phyloP scores from a whole-genome alignment of 2,329 filamentous ascomycete genomes.

The Phaeosphaeriaceae sp. region DNA sequence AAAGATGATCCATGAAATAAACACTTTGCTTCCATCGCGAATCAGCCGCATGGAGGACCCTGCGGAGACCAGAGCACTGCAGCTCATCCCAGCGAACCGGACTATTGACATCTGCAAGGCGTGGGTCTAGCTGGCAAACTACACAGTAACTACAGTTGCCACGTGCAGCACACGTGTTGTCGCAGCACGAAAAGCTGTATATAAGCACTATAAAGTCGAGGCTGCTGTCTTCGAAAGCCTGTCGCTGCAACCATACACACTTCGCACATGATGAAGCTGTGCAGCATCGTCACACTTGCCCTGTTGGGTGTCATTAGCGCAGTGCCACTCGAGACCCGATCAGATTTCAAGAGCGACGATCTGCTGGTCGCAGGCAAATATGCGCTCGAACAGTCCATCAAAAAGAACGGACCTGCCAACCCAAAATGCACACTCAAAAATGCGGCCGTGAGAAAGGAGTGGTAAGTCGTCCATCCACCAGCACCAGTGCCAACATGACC shows the following conservation, averaged over 20 bases:
- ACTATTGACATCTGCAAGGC: slow-evolving; percentile 6
- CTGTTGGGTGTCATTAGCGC: slow-evolving; percentile 24
- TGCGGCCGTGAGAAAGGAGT: slow-evolving; percentile 52
- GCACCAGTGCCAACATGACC: background rate
- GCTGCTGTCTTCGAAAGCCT: background rate
- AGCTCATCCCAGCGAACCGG: background rate
- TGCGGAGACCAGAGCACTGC: background rate
- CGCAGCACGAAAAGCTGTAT: background rate
- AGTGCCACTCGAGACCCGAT: slow-evolving; percentile 24
- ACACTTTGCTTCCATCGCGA: background rate
- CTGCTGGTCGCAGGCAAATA: slow-evolving; percentile 42
- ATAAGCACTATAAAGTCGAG: background rate
- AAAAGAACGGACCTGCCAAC: slow-evolving; percentile 27
- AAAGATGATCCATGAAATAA: background rate
- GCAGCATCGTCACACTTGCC: slow-evolving; percentile 15
- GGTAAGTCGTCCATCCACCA: slow-evolving; percentile 35
- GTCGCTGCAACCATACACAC: background rate
- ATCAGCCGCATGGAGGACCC: background rate
- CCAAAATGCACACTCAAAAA: slow-evolving; percentile 49
- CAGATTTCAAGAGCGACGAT: slow-evolving; percentile 37
- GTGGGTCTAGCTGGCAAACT: background rate
- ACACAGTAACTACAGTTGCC: background rate
- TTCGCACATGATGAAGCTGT: slow-evolving; percentile 23
- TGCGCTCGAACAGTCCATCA: slow-evolving; percentile 40
- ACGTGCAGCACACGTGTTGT: slow-evolving; percentile 4